These are phyloP conservation scores for Xylariaceae sp. DNA, from an alignment of 2,329 filamentous ascomycete species.

Conservation along the genomic window DNA sequence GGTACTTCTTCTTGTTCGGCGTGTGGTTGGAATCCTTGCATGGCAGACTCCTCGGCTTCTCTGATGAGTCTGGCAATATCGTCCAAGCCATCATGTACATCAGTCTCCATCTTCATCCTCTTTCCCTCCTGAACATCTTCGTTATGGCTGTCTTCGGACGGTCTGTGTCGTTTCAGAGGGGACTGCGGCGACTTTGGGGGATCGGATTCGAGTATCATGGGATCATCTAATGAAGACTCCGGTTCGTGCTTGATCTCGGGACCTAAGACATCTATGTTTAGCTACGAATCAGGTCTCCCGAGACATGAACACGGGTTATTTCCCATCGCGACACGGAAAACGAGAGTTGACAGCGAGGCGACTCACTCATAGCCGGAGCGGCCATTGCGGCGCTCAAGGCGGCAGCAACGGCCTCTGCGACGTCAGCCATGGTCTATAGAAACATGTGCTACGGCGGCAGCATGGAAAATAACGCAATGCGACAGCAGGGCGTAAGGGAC, in stretches of 20 bases:
- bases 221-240: constrained; percentile 16
- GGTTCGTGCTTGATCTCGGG: constrained; percentile 24
- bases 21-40: constrained; percentile 16
- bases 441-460: constrained; percentile 4
- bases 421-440: constrained; percentile 20
- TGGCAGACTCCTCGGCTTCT: constrained; percentile 21
- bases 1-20: background rate
- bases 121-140: constrained; percentile 20
- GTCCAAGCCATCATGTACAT: constrained; percentile 8
- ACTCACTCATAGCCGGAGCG: constrained; percentile 15
- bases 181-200: constrained; percentile 10
- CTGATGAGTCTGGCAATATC: constrained; percentile 24
- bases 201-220: constrained; percentile 16
- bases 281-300: background rate
- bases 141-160: constrained; percentile 11
- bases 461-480: too few relatives aligned
- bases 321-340: background rate
- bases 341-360: background rate
- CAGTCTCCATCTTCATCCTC: constrained; percentile 20
- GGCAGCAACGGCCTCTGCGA: constrained; percentile 24
- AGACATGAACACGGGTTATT: background rate
- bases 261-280: constrained; percentile 11
- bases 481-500: too few relatives aligned
- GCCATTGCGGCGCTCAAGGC: constrained; percentile 17
- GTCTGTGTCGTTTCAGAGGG: constrained; percentile 21